Conservation (phyloP, 2,329 filamentous ascomycete species). For the Hirsutella minnesotensis region DNA sequence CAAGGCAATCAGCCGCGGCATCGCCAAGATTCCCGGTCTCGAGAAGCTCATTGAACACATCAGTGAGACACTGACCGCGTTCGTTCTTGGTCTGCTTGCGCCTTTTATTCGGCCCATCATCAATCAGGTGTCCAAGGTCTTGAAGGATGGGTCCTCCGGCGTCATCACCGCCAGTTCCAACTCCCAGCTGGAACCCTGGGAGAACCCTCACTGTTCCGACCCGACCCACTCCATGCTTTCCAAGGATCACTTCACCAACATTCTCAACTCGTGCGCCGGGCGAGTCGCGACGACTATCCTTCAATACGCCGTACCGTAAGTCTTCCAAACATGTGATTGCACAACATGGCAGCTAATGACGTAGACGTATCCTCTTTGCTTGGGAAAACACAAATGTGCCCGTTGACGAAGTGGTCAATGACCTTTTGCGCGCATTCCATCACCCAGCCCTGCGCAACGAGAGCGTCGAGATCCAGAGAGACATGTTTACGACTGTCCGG, state of each 20-base stretch:
- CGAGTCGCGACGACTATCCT: slow-evolving; percentile 63
- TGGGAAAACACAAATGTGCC: slow-evolving; percentile 83
- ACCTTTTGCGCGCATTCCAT: slow-evolving; percentile 76
- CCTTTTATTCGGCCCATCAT: slow-evolving; percentile 92
- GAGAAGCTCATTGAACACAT: slow-evolving; percentile 89
- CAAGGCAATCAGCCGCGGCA: slow-evolving; percentile 69
- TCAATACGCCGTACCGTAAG: slow-evolving; percentile 73
- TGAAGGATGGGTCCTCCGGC: slow-evolving; percentile 76
- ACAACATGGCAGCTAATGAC: background rate
- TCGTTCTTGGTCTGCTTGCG: slow-evolving; percentile 80
- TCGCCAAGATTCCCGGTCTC: slow-evolving; percentile 85
- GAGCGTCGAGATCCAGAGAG: slow-evolving; percentile 64
- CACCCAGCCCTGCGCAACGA: slow-evolving; percentile 76
- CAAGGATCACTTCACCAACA: slow-evolving; percentile 75
- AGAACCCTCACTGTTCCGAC: slow-evolving; percentile 60
- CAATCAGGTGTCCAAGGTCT: slow-evolving; percentile 65
- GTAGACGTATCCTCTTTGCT: slow-evolving; percentile 68
- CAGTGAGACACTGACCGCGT: slow-evolving; percentile 82
- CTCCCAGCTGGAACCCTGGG: slow-evolving; percentile 72
- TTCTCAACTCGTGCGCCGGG: slow-evolving; percentile 67
- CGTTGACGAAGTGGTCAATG: slow-evolving; percentile 71
- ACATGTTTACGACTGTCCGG: slow-evolving; percentile 81
- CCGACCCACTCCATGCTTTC: slow-evolving; percentile 75
- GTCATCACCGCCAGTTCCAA: slow-evolving; percentile 57
- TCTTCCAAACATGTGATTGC: slow-evolving; percentile 4